Evolutionary conservation across 352 stramenopile genomes (phyloP), one percentile per base, ranked within the genome.

Genomic region (Pythium brachiatum): DNA sequence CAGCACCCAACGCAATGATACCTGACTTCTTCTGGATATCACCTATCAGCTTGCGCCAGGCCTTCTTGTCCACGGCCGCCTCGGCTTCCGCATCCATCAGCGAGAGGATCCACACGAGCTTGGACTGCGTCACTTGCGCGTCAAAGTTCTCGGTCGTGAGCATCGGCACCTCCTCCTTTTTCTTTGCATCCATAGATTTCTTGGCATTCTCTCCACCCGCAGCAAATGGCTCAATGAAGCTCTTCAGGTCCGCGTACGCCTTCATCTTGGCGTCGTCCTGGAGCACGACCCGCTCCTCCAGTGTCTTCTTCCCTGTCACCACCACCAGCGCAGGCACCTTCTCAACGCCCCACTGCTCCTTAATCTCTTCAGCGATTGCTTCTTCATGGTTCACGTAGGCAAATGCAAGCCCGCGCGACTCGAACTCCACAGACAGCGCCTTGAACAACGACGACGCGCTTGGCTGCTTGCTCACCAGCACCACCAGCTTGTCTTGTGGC

Each of bases 391-490:
- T 73, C 12, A 87, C 56, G 15, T 86, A 89, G n/a, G 69, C 69
- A 62, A 91, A 91, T 27, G 25, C 64, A 21, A 91, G 29, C 41
- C 72, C 70, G 38, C 74, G 68, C n/a, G 58, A 55, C 23, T 72
- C 60, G 51, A 89, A 88, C 64, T 90, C 82, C 18, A 83, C 62
- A 7, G 84, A 77, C 6, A 92, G 64, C 8, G 77, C 80, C 51
- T 76, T 74, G 57, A 79, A 94, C 57, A 91, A 52, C 0, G 73
- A 71, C 27, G 84, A 84, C 29, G 83, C 72, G 15, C 76, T 74
- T 41, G 73, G 73, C 51, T 93, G 78, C 57, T 90, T 90, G 46
- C 79, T 90, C 12, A 89, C 51, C 1, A 93, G 48, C 43, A 93
- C 43, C 50, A 79, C 72, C 12, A 89, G 52, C 53, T 48, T 60